Conservation (phyloP, 2,329 filamentous ascomycete genomes). For the Huntiella omanensis region DNA sequence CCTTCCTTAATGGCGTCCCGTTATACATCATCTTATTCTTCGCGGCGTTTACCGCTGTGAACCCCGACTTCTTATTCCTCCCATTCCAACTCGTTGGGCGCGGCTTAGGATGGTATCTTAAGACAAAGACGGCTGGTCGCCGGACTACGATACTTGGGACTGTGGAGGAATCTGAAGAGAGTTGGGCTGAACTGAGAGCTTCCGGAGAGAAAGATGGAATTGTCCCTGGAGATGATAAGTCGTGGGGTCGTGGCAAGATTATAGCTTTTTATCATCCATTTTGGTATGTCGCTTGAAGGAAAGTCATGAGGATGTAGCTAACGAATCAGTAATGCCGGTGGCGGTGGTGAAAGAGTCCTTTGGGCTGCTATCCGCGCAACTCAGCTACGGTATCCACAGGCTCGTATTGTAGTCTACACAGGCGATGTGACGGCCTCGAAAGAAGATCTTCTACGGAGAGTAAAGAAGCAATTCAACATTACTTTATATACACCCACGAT, state of each 20-base stretch:
- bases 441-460: slow-evolving; percentile 54
- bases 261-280: slow-evolving; percentile 97
- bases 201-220: neutral
- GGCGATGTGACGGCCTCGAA: slow-evolving; percentile 84
- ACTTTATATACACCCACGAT: slow-evolving; percentile 65
- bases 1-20: neutral
- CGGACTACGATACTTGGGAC: slow-evolving; percentile 36
- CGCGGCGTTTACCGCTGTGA: slow-evolving; percentile 3
- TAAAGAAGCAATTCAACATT: slow-evolving; percentile 83
- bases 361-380: slow-evolving; percentile 91
- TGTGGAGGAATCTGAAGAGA: slow-evolving; percentile 21
- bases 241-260: slow-evolving; percentile 55
- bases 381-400: slow-evolving; percentile 71
- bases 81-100: slow-evolving; percentile 23
- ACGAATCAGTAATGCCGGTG: slow-evolving; percentile 62
- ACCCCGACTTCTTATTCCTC: slow-evolving; percentile 17
- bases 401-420: slow-evolving; percentile 84
- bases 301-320: neutral
- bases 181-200: slow-evolving; percentile 48
- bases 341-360: slow-evolving; percentile 84
- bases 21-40: slow-evolving; percentile 9
- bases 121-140: slow-evolving; percentile 43
- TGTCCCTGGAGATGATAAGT: slow-evolving; percentile 18
- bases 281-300: slow-evolving; percentile 38
- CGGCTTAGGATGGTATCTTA: slow-evolving; percentile 39